A percentile compares a stretch with the other conserved stretches of the same genome.
Conservation (phyloP, 768 basidiomycete genomes). For the Pilatotrama ljubarskyi region DNA sequence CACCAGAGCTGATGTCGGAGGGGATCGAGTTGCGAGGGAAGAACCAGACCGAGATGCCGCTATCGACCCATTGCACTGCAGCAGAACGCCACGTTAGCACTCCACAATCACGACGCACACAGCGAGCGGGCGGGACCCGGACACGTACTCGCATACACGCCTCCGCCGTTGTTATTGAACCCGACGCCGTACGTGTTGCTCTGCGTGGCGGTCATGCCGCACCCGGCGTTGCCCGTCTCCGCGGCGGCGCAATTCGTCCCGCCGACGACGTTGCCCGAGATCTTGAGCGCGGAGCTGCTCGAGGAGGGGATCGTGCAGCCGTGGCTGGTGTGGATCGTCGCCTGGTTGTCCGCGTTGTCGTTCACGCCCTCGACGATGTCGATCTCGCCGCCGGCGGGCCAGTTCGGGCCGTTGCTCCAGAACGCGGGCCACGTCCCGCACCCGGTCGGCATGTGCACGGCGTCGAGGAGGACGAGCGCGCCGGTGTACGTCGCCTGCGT, state of each 20-base stretch:
- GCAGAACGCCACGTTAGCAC: slow-evolving; percentile 8
- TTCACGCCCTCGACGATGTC: slow-evolving; percentile 88
- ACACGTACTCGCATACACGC: slow-evolving; percentile 89
- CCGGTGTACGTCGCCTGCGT: slow-evolving; percentile 59
- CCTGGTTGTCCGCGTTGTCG: slow-evolving; percentile 78
- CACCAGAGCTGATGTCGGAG: slow-evolving; percentile 65
- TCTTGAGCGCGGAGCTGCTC: slow-evolving; percentile 48
- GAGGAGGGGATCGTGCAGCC: slow-evolving; percentile 68
- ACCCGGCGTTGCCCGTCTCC: slow-evolving; percentile 74
- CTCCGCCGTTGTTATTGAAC: slow-evolving; percentile 83
- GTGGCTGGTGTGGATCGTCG: slow-evolving; percentile 74
- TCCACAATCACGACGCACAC: slow-evolving; percentile 1
- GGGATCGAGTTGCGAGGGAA: slow-evolving; percentile 78
- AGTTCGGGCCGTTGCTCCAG: slow-evolving; percentile 38
- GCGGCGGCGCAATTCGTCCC: slow-evolving; percentile 73
- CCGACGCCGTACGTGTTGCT: slow-evolving; percentile 70
- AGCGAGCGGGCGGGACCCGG: slow-evolving; percentile 7
- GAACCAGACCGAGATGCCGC: slow-evolving; percentile 80
- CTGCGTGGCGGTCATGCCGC: slow-evolving; percentile 67
- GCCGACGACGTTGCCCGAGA: slow-evolving; percentile 64
- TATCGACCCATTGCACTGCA: slow-evolving; percentile 73
- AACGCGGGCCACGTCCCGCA: slow-evolving; percentile 81
- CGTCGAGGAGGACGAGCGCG: slow-evolving; percentile 78
- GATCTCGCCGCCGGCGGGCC: slow-evolving; percentile 68
- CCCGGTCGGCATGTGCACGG: slow-evolving; percentile 86